Base-by-base conservation (phyloP, 192 early-diverging fungal species). In the Coemansia sp. region DNA sequence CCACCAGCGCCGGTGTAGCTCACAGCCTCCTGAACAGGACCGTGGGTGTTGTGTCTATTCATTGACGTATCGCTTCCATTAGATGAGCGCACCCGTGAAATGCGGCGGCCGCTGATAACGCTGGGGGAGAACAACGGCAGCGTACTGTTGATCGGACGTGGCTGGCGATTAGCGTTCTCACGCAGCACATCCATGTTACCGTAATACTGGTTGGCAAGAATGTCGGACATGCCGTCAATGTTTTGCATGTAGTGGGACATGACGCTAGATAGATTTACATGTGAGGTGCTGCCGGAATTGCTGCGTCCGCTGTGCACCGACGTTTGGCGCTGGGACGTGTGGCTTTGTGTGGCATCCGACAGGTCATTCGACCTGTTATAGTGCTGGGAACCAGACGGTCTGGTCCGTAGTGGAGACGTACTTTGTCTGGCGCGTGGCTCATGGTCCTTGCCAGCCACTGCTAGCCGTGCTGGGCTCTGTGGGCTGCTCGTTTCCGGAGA, bases 101-200 rank as follows among this genome's bases (percentile, higher is more conserved):
- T 28, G 20, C 70, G 40, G 5, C 69, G 56, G 28, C 66, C 66
- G 31, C 65, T 68, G 31, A 69, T 62, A 20, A 81, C 73, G 70
- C 79, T 81, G 18, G 70, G 73, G 15, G 79, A 81, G 43, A 81
- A 75, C 66, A 81, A 30, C 39, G 79, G 79, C 63, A 81, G 29
- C 23, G 79, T 81, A 61, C 79, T 81, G 61, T 81, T 81, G 72
- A 75, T 81, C 13, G 79, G 79, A 29, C 42, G 67, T 29, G 73
- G 79, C 33, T 34, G 51, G 57, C 79, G 62, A 35, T 75, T 70
- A 2, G 64, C 65, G 13, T 42, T 39, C n/a, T 66, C 61, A 1
- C 61, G 53, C 8, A 81, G 40, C 42, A 61, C 56, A 9, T 62
- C 60, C 74, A 75, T 81, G 39, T 81, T 81, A 37, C 73, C 79